A percentile compares a stretch with the other conserved stretches of the same genome.
phyloP scores from a whole-genome alignment of 495 filamentous ascomycete genomes.

The Aspergillus asperescens region DNA sequence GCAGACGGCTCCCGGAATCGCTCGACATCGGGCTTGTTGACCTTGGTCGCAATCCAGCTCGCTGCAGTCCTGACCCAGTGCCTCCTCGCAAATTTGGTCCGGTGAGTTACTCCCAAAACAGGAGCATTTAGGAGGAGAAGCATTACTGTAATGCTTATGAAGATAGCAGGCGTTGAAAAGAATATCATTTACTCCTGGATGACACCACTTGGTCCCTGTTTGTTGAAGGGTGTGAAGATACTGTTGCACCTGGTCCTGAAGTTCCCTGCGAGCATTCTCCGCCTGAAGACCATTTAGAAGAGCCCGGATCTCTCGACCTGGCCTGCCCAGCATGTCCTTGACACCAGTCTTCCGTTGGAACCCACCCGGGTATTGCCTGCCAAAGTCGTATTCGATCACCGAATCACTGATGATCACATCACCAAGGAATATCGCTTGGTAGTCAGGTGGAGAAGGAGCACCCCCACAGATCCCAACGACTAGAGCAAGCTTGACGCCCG shows the following conservation, averaged over 20 bases:
- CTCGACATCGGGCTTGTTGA: not conserved
- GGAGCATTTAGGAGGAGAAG: not conserved
- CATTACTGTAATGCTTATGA: constrained; percentile 25
- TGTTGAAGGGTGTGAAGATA: constrained; percentile 3
- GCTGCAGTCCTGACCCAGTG: not conserved
- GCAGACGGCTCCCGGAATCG: not conserved
- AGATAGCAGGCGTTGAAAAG: constrained; percentile 26
- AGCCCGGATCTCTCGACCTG: constrained; percentile 27
- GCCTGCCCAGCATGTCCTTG: constrained; percentile 26
- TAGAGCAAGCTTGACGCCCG: constrained; percentile 18
- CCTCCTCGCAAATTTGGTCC: not conserved
- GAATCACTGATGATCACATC: constrained; percentile 42
- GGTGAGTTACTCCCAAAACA: not conserved
- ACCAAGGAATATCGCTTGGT: constrained; percentile 31
- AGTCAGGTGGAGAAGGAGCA: not conserved
- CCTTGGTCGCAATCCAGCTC: not conserved
- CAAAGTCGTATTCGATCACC: constrained; percentile 37
- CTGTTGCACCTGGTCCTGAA: constrained; percentile 10
- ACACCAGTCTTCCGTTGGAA: constrained; percentile 23
- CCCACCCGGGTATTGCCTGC: constrained; percentile 24
- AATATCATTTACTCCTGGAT: constrained; percentile 25
- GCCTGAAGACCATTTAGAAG: constrained; percentile 21
- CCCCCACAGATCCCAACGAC: constrained; percentile 29
- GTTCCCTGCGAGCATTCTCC: not conserved
- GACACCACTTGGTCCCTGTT: constrained; percentile 7